Conservation (phyloP, 2,329 filamentous ascomycete genomes). For the Colletotrichum cordylinicola region DNA sequence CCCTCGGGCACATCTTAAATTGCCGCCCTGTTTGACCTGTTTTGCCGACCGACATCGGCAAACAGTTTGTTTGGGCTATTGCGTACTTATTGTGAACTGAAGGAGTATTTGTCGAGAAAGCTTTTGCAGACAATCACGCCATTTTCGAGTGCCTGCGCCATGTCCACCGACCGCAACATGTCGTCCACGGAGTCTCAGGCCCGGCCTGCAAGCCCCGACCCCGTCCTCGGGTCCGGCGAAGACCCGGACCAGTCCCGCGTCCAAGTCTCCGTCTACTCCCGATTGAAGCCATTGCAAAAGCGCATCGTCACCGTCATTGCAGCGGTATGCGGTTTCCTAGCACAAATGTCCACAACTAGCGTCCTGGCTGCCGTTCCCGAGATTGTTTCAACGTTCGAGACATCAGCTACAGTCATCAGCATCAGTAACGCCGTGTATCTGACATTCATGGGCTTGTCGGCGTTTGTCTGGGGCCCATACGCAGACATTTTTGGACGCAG, state of each 20-base stretch:
- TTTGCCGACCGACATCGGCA: not conserved
- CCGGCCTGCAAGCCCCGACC: not conserved
- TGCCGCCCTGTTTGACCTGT: not conserved
- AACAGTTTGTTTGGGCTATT: not conserved
- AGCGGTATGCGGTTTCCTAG: slow-evolving; percentile 63
- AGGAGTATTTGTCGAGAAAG: not conserved
- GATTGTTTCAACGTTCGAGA: slow-evolving; percentile 68
- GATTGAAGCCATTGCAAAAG: not conserved
- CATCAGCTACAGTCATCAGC: slow-evolving; percentile 73
- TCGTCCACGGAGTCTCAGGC: not conserved
- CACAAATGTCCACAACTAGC: slow-evolving; percentile 76
- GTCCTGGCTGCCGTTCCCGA: slow-evolving; percentile 77
- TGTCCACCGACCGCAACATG: not conserved
- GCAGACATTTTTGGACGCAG: slow-evolving; percentile 69
- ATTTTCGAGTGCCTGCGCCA: not conserved
- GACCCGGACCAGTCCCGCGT: not conserved
- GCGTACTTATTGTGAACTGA: not conserved
- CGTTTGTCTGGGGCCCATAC: slow-evolving; percentile 75
- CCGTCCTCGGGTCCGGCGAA: not conserved
- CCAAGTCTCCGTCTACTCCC: not conserved
- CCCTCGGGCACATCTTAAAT: not conserved
- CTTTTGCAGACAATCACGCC: not conserved
- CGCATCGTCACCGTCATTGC: slow-evolving; percentile 24
- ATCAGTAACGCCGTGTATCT: slow-evolving; percentile 77
- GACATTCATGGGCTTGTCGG: slow-evolving; percentile 73